These are phyloP conservation scores for Phytophthora aleatoria DNA, from an alignment of 352 stramenopile species.

Conservation along the genomic window DNA sequence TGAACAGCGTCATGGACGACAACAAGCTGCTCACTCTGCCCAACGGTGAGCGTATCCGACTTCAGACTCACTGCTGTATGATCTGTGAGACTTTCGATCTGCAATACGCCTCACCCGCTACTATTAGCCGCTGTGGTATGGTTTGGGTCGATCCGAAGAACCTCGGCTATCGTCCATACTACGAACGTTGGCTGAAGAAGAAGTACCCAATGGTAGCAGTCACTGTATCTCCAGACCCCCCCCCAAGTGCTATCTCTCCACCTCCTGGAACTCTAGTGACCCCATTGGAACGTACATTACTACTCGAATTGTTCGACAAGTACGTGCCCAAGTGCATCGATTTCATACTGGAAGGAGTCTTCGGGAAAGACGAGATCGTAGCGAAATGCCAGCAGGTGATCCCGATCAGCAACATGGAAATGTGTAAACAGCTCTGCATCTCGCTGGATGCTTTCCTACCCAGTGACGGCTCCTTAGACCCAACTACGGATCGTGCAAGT, in stretches of 20 bases:
- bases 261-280: slow-evolving; percentile 17
- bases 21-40: slow-evolving; percentile 96
- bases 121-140: slow-evolving; percentile 96
- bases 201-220: slow-evolving; percentile 65
- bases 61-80: slow-evolving; percentile 93
- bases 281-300: slow-evolving; percentile 52
- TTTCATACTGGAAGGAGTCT: slow-evolving; percentile 92
- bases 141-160: slow-evolving; percentile 98
- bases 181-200: slow-evolving; percentile 94
- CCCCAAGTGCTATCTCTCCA: slow-evolving; percentile 3
- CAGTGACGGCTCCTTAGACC: slow-evolving; percentile 47
- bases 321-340: slow-evolving; percentile 93
- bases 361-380: slow-evolving; percentile 88
- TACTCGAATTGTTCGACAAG: slow-evolving; percentile 93
- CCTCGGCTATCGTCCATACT: slow-evolving; percentile 94
- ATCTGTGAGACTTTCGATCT: slow-evolving; percentile 97
- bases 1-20: slow-evolving; percentile 98
- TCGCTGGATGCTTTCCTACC: slow-evolving; percentile 91
- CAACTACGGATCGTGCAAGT: slow-evolving; percentile 50
- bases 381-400: slow-evolving; percentile 94
- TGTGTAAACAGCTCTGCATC: slow-evolving; percentile 95
- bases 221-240: neutral
- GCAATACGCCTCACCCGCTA: slow-evolving; percentile 95
- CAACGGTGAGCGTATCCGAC: slow-evolving; percentile 94
- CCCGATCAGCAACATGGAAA: slow-evolving; percentile 93